phyloP scores from a whole-genome alignment of 208 protist genomes.

The Trypanosomatidae sp. region DNA sequence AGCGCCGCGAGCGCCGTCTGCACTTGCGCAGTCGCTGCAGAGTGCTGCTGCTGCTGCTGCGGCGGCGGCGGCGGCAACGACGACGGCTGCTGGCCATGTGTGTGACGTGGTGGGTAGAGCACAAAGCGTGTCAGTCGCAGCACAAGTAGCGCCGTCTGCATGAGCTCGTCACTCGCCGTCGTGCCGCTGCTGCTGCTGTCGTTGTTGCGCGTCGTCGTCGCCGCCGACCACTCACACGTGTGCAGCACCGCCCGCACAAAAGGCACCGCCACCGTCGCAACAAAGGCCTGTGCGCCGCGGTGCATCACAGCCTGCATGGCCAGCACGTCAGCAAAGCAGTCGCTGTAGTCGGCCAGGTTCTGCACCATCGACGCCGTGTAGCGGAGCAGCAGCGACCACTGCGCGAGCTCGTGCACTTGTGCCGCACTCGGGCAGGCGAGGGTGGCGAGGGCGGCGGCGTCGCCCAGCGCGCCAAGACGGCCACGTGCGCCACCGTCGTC shows the following conservation, averaged over 20 bases:
- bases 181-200: constrained; percentile 1
- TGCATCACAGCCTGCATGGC: constrained; percentile 18
- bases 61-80: constrained; percentile 7
- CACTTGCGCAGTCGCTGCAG: too few species aligned
- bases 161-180: constrained; percentile 13
- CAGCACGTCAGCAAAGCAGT: constrained; percentile 14
- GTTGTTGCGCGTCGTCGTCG: background rate
- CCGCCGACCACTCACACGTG: constrained; percentile 18
- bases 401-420: constrained; percentile 40
- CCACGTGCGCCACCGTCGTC: too few species aligned
- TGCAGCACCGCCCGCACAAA: constrained; percentile 42
- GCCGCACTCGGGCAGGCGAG: too few species aligned
- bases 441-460: too few species aligned
- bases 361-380: constrained; percentile 43
- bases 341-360: constrained; percentile 68
- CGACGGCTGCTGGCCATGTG: constrained; percentile 7
- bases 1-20: constrained; percentile 24
- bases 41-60: too few species aligned
- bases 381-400: constrained; percentile 47
- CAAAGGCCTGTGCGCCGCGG: constrained; percentile 22
- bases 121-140: constrained; percentile 52
- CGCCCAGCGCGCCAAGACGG: constrained; percentile 17
- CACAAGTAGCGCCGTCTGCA: constrained; percentile 25
- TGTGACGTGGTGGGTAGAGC: too few species aligned
- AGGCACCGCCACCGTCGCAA: constrained; percentile 38